These are phyloP conservation scores for Eucalyptus pauciflora DNA, from an alignment of 345 rosid genomes.

Conservation along the genomic window DNA sequence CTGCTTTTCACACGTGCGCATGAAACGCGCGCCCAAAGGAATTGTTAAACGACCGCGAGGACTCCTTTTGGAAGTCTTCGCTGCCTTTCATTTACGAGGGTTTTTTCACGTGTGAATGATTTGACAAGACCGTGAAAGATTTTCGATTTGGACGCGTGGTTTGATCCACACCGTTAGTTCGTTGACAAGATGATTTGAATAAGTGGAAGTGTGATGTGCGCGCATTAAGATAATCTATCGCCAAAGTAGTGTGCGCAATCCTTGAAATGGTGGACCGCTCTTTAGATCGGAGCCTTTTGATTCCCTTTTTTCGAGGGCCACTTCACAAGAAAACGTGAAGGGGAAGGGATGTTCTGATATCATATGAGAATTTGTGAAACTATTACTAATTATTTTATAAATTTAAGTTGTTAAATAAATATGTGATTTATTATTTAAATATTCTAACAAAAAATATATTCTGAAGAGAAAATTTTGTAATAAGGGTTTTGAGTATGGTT, in stretches of 20 bases:
- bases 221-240: too few relatives aligned
- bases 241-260: background rate
- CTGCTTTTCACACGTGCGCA: background rate
- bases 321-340: too few relatives aligned
- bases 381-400: too few relatives aligned
- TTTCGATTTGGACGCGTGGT: background rate
- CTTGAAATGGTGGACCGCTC: background rate
- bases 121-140: background rate
- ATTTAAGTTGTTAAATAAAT: too few relatives aligned
- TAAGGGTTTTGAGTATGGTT: background rate
- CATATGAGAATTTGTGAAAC: too few relatives aligned
- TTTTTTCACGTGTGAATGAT: background rate
- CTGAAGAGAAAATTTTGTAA: background rate
- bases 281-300: background rate
- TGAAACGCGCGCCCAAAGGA: background rate
- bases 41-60: background rate
- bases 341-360: too few relatives aligned
- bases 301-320: background rate
- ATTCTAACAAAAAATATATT: rapidly evolving
- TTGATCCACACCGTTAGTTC: background rate
- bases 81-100: background rate
- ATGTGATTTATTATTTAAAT: too few relatives aligned
- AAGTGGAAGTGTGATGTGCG: too few relatives aligned
- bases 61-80: background rate
- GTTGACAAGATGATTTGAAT: background rate